These are phyloP conservation scores for Catunica adiposa DNA, from an alignment of 2,329 filamentous ascomycete genomes.

Conservation along the genomic window DNA sequence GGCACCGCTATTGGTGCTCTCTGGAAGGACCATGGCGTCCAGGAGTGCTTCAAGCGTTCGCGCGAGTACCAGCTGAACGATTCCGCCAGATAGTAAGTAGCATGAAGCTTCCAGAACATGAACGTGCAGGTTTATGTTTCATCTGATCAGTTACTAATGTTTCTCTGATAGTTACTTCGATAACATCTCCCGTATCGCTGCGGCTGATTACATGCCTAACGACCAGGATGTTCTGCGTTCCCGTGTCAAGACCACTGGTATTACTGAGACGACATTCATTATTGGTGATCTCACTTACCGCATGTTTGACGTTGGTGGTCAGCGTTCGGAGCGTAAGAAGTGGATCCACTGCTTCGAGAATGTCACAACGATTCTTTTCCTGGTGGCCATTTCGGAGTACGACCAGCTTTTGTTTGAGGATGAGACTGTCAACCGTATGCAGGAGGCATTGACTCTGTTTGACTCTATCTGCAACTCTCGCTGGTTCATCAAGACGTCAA, in stretches of 20 bases:
- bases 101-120: background rate
- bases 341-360: slow-evolving; percentile 99
- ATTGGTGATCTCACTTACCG: slow-evolving; percentile 88
- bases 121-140: background rate
- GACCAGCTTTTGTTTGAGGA: slow-evolving; percentile 92
- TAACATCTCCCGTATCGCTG: slow-evolving; percentile 77
- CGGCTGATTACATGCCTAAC: slow-evolving; percentile 84
- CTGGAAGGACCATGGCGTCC: slow-evolving; percentile 85
- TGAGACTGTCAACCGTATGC: slow-evolving; percentile 91
- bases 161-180: slow-evolving; percentile 97
- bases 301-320: slow-evolving; percentile 95
- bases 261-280: slow-evolving; percentile 91
- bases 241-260: slow-evolving; percentile 95
- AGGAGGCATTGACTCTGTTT: slow-evolving; percentile 72
- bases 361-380: slow-evolving; percentile 88
- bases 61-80: slow-evolving; percentile 94
- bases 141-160: slow-evolving; percentile 29
- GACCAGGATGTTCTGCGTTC: slow-evolving; percentile 90
- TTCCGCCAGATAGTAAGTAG: slow-evolving; percentile 78
- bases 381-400: slow-evolving; percentile 94
- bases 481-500: slow-evolving; percentile 82
- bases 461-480: slow-evolving; percentile 78
- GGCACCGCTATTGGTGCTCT: slow-evolving; percentile 81
- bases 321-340: slow-evolving; percentile 94
- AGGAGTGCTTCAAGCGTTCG: slow-evolving; percentile 89